These are phyloP conservation scores for Saturnispora zaruensis DNA, from an alignment of 805 yeast species.

Conservation along the genomic window DNA sequence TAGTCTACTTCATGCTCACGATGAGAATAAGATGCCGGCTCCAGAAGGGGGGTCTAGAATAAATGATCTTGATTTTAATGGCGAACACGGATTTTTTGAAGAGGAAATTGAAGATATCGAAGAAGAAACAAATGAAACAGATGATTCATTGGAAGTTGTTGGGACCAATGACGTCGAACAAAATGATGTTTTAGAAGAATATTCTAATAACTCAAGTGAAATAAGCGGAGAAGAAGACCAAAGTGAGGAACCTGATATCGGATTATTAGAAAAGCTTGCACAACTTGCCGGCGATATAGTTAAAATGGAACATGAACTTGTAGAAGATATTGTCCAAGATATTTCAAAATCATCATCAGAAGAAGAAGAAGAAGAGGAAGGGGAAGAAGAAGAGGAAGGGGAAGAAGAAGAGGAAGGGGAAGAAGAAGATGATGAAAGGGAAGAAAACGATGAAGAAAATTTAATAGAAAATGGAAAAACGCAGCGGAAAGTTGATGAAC, in stretches of 20 bases:
- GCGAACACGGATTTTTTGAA: not conserved
- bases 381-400: too few species aligned
- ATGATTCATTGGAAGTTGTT: conserved; percentile 5
- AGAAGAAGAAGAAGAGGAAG: not conserved
- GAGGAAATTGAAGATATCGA: not conserved
- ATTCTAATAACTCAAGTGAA: conserved; percentile 2
- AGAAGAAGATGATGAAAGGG: too few species aligned
- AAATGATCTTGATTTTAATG: not conserved
- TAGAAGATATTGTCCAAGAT: conserved; percentile 3
- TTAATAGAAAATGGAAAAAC: too few species aligned
- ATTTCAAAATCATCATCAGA: not conserved
- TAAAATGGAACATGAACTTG: conserved; percentile 11
- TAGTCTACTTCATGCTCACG: too few species aligned
- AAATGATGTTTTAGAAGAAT: not conserved
- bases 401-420: too few species aligned
- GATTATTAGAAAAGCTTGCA: conserved; percentile 10
- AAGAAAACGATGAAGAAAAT: too few species aligned
- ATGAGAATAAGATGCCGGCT: too few species aligned
- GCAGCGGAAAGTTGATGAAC: too few species aligned
- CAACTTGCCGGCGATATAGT: conserved; percentile 10
- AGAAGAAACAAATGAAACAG: conserved; percentile 12
- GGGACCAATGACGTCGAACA: conserved; percentile 2
- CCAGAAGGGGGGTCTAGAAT: conserved; percentile 5
- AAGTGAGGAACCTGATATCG: conserved; percentile 5
- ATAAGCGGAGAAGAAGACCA: conserved; percentile 6